Evolutionary conservation across 768 basidiomycete genomes (phyloP), one percentile per base, ranked within the genome.

Genomic region (Chalciporus piperatus): DNA sequence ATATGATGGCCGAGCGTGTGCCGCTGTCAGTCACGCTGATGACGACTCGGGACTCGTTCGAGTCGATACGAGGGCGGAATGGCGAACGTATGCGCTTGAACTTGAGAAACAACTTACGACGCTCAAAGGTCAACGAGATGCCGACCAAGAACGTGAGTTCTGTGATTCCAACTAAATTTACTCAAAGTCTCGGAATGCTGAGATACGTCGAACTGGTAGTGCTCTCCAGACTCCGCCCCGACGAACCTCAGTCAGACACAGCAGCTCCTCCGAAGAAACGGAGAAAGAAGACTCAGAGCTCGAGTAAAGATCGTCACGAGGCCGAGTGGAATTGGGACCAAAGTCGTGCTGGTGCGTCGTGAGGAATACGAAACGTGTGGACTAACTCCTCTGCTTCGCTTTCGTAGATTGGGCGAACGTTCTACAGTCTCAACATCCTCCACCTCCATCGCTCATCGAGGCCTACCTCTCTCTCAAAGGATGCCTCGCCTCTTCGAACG

Each of bases 251-350:
- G 41, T 56, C 54, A 27, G 62, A 59, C 19, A 51, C 30, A 6
- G n/a, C n/a, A n/a, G n/a, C n/a, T n/a, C 61, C 62, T 22, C 59
- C 60, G 11, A 65, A 57, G 48, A 68, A 69, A 47, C 67, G 58
- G 45, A 59, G 35, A 33, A 67, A 63, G 52, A 68, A 61, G 46
- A 35, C 13, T 14, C 33, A n/a, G 16, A 59, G 51, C 6, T 30
- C 43, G 8, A 16, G 32, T 38, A 65, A 56, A 25, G 57, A 53
- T 23, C 56, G 52, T 30, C 56, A 46, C 35, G 59, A 55, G 22
- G 42, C 41, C 14, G 55, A 58, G 33, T 58, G 55, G 52, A 51
- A 38, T 22, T 67, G 67, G 65, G 52, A 64, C 25, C 56, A 57
- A 54, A 50, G 35, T 23, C 56, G 60, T 19, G 41, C 53, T 12